Evolutionary conservation across 2,329 filamentous ascomycete genomes (phyloP).

Genomic region (Verticillium nubilum): DNA sequence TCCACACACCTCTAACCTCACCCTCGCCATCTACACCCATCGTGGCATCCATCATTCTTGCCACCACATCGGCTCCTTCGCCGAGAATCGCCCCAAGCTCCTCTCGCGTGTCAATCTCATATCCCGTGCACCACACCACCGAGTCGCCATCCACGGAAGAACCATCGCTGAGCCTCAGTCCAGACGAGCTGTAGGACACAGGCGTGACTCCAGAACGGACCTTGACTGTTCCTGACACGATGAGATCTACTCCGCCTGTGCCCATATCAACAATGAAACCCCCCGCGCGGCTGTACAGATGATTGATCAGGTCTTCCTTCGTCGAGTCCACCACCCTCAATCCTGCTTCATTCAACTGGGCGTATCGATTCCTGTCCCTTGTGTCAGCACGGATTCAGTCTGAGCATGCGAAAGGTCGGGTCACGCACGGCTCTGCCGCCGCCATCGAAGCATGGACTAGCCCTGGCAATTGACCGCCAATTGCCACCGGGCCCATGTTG

Average conservation of each 20-base stretch:
- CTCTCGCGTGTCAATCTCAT: slow-evolving; percentile 20
- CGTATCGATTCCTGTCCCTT: slow-evolving; percentile 5
- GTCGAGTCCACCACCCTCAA: slow-evolving; percentile 6
- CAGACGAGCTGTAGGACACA: slow-evolving; percentile 18
- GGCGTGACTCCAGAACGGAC: not conserved
- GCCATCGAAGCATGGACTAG: slow-evolving; percentile 5
- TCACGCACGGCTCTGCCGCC: slow-evolving; percentile 8
- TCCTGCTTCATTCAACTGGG: not conserved
- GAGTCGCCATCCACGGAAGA: slow-evolving; percentile 23
- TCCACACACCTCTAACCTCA: slow-evolving; percentile 34
- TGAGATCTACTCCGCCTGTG: slow-evolving; percentile 18
- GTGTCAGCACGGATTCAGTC: not conserved
- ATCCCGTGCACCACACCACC: slow-evolving; percentile 31
- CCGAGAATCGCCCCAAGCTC: slow-evolving; percentile 22
- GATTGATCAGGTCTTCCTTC: slow-evolving; percentile 7
- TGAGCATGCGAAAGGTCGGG: slow-evolving; percentile 3
- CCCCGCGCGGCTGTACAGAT: slow-evolving; percentile 23
- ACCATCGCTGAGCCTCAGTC: slow-evolving; percentile 23
- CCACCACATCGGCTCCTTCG: slow-evolving; percentile 18
- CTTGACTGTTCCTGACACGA: slow-evolving; percentile 18
- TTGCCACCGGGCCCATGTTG: not conserved
- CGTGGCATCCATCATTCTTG: slow-evolving; percentile 26
- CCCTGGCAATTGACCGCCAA: slow-evolving; percentile 4
- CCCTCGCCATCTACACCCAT: slow-evolving; percentile 36
- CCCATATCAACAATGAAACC: slow-evolving; percentile 31